These are phyloP conservation scores for Collybia sordida DNA, from an alignment of 768 basidiomycete species.

Conservation along the genomic window DNA sequence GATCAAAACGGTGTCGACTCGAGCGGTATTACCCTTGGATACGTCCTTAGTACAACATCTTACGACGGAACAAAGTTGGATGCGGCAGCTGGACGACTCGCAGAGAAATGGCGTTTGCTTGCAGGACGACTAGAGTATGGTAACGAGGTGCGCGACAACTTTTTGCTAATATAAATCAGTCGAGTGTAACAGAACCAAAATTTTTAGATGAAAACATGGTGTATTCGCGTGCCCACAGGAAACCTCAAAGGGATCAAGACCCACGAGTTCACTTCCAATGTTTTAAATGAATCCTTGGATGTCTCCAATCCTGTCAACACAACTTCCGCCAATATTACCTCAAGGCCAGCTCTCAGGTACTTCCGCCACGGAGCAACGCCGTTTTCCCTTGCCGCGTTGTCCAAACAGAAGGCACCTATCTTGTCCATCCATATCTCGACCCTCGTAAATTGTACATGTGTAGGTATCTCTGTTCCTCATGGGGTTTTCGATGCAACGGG, in stretches of 20 bases:
- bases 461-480: conserved; percentile 7
- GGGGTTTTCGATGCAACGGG: conserved; percentile 4
- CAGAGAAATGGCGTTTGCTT: conserved; percentile 9
- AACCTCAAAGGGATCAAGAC: no score
- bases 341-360: not conserved
- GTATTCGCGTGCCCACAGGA: no score
- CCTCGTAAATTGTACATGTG: conserved; percentile 2
- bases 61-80: not conserved
- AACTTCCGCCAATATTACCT: not conserved
- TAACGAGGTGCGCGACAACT: no score
- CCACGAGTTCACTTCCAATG: no score
- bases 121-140: conserved; percentile 5
- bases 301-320: not conserved
- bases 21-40: conserved; percentile 3
- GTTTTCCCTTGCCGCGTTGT: not conserved
- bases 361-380: conserved; percentile 7
- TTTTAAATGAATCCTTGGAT: not conserved
- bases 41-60: conserved; percentile 2
- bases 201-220: no score
- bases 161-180: no score
- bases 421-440: conserved; percentile 9
- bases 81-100: conserved; percentile 4
- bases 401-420: conserved; percentile 1
- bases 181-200: no score
- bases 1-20: conserved; percentile 3